These are phyloP conservation scores for Teratosphaeria pseudoeucalypti DNA, from an alignment of 2,329 filamentous ascomycete species.

Conservation along the genomic window DNA sequence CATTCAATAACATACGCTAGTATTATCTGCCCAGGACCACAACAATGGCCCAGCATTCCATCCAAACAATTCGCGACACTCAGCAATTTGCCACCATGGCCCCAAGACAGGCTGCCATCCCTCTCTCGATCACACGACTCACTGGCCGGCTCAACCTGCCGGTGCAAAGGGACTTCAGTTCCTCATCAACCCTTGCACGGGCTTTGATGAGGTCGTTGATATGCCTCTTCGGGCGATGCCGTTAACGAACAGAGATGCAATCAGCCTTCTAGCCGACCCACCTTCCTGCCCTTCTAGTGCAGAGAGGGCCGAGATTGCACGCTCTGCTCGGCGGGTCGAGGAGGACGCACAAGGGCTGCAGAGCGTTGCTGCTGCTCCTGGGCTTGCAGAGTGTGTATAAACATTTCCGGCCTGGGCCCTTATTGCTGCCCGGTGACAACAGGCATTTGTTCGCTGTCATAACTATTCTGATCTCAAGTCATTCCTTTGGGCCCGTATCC, in stretches of 20 bases:
- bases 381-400: slow-evolving; percentile 3
- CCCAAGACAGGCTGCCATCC: slow-evolving; percentile 17
- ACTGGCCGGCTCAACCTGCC: slow-evolving; percentile 1
- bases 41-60: slow-evolving; percentile 20
- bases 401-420: slow-evolving; percentile 7
- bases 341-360: slow-evolving; percentile 23
- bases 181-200: slow-evolving; percentile 19
- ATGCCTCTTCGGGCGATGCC: slow-evolving; percentile 8
- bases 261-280: slow-evolving; percentile 18
- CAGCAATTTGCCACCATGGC: slow-evolving; percentile 16
- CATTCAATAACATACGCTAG: neutral
- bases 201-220: slow-evolving; percentile 15
- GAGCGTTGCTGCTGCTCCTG: neutral
- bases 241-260: slow-evolving; percentile 12
- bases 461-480: slow-evolving; percentile 25
- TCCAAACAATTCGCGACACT: neutral
- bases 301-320: slow-evolving; percentile 23
- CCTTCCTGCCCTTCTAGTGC: slow-evolving; percentile 17
- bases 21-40: slow-evolving; percentile 2
- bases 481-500: slow-evolving; percentile 35
- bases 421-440: slow-evolving; percentile 5
- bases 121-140: slow-evolving; percentile 12
- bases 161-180: neutral
- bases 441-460: slow-evolving; percentile 4
- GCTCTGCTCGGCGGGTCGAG: slow-evolving; percentile 14